Base-by-base conservation (phyloP, 805 yeast species). In the Cyberlindnera bimundalis region DNA sequence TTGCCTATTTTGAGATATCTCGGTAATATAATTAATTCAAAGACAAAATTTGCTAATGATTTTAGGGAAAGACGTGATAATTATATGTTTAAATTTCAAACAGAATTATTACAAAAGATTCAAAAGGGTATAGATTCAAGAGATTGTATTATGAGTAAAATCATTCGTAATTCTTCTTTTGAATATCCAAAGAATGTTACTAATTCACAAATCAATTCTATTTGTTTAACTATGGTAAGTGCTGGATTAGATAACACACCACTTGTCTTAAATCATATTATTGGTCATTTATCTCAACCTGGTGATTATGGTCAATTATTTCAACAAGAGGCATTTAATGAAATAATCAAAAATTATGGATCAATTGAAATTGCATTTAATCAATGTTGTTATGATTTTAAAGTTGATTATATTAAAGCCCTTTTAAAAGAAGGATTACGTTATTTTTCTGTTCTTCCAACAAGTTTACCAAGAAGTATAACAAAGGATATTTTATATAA, bases 211-310 rank as follows among this genome's bases (percentile, higher is more conserved):
- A 55, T 78, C 35, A 66, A 67, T 33, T 76, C 85, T 33, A 69
- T 81, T 6, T 83, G 90, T 53, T 63, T 84, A 29, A 80, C 90
- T 0, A 77, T 83, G 82, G 81, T 84, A 0, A 80, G 88, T 50
- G 93, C 90, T 8, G 93, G 93, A 0, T 62, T 84, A 18, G 91
- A 84, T 55, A 84, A 84, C 47, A 74, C 81, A 1, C 81, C 88
- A 0, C 65, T 82, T 24, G 81, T 77, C 34, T 65, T 83, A 36
- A 73, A 74, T 46, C 78, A 81, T 46, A 67, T 81, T 8, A 54
- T 81, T 48, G 84, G 84, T 1, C 83, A 79, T 29, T 61, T 84
- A 30, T 70, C 81, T 6, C 67, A 68, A 14, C 68, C 69, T 2
- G 33, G 21, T 10, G 47, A 42, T 13, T 43, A 53, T 21, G 75